These are phyloP conservation scores for Trichosanthes truncata DNA, from an alignment of 306 rosid species.

Conservation along the genomic window DNA sequence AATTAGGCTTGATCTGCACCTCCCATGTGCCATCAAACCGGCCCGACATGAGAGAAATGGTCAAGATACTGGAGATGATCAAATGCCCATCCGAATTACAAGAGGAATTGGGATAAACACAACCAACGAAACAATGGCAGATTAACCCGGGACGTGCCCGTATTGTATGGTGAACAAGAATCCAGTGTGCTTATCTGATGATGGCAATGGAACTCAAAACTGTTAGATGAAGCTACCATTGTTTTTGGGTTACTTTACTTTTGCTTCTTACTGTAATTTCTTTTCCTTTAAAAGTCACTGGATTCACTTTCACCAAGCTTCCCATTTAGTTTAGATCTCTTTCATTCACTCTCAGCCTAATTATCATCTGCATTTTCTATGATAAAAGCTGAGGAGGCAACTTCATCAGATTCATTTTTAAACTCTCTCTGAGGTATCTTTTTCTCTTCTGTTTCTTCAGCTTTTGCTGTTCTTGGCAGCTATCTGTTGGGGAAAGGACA, in stretches of 20 bases:
- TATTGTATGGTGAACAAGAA: background rate
- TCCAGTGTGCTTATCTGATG: constrained; percentile 7
- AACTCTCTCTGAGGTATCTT: background rate
- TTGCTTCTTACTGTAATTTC: constrained; percentile 32
- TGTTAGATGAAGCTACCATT: background rate
- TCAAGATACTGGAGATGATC: constrained; percentile 82
- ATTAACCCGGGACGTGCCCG: background rate
- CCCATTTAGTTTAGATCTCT: constrained; percentile 17
- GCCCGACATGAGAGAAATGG: constrained; percentile 96
- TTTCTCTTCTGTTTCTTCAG: background rate
- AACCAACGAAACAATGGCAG: no score
- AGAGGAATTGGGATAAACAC: constrained; percentile 51
- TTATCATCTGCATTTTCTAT: background rate
- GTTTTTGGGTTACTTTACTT: constrained; percentile 9
- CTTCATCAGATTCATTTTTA: background rate
- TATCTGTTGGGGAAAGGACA: constrained; percentile 5
- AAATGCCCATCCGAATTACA: constrained; percentile 92
- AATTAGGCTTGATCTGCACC: constrained; percentile 83
- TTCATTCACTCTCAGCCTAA: background rate
- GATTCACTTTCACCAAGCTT: constrained; percentile 93
- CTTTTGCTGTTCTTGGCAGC: background rate
- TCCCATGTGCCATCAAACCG: constrained; percentile 93
- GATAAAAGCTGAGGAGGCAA: constrained; percentile 3
- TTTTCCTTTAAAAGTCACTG: constrained; percentile 38
- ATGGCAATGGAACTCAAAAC: background rate